A percentile compares a stretch with the other conserved stretches of the same genome.
phyloP scores from a whole-genome alignment of 2,329 filamentous ascomycete genomes.

The Cladosporium oxysporum region DNA sequence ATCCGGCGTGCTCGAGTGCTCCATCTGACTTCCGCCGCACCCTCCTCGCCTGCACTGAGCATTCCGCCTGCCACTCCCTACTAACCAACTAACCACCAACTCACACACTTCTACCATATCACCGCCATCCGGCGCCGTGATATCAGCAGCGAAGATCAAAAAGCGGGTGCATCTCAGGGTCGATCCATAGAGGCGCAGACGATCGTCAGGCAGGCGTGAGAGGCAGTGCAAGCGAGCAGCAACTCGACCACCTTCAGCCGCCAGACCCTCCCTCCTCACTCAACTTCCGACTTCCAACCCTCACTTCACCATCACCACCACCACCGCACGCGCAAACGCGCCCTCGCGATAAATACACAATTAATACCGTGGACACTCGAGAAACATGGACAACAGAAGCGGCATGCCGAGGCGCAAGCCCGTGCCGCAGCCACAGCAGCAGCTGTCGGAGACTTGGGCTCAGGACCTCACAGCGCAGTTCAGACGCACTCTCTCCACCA shows the following conservation, averaged over 20 bases:
- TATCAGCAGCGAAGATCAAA: not conserved
- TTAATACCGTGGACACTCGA: not conserved
- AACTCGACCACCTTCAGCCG: constrained; percentile 5
- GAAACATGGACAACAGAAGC: constrained; percentile 28
- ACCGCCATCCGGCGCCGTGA: not conserved
- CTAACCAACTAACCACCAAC: not conserved
- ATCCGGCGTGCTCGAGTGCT: not conserved
- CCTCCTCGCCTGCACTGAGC: not conserved
- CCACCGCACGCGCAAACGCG: constrained; percentile 7
- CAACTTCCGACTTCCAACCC: not conserved
- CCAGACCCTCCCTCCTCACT: constrained; percentile 3
- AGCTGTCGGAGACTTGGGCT: constrained; percentile 66
- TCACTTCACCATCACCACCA: not conserved
- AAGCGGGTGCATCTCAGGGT: constrained; percentile 17
- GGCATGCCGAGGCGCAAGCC: constrained; percentile 36
- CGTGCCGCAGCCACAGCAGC: constrained; percentile 28
- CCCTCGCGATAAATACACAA: not conserved
- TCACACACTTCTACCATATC: not conserved
- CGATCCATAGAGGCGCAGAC: constrained; percentile 16
- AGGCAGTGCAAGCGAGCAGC: constrained; percentile 15
- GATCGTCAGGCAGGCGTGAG: constrained; percentile 16
- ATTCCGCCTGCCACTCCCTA: not conserved
- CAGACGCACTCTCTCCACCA: constrained; percentile 81
- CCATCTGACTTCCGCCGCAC: not conserved
- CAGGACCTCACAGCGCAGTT: constrained; percentile 79